Evolutionary conservation across 148 eudicot species (phyloP).

Genomic region (Silene latifolia): DNA sequence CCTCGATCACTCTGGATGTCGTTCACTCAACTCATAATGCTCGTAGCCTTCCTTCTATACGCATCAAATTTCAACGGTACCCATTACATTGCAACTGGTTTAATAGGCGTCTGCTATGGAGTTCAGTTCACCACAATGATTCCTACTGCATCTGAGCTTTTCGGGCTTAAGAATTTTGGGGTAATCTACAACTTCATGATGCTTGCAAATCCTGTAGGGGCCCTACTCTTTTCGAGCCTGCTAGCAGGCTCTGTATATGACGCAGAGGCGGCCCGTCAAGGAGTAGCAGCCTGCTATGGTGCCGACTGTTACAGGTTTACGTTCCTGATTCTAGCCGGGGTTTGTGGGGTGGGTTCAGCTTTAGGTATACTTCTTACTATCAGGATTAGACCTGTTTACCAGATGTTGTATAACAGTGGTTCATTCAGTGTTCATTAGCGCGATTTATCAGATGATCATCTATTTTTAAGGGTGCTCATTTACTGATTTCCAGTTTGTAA

Average conservation of each 20-base stretch:
- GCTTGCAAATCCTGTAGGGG: slow-evolving; percentile 87
- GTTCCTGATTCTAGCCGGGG: slow-evolving; percentile 65
- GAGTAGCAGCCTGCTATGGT: slow-evolving; percentile 60
- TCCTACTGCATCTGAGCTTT: slow-evolving; percentile 87
- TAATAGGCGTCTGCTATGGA: slow-evolving; percentile 89
- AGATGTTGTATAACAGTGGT: slow-evolving; percentile 80
- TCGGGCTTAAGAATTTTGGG: slow-evolving; percentile 83
- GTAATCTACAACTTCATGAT: slow-evolving; percentile 83
- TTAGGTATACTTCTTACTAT: slow-evolving; percentile 61
- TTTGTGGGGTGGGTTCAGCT: slow-evolving; percentile 62
- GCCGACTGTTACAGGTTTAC: slow-evolving; percentile 78
- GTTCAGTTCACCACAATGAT: slow-evolving; percentile 89
- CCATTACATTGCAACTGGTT: slow-evolving; percentile 66
- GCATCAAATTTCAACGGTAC: slow-evolving; percentile 69
- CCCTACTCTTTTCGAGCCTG: slow-evolving; percentile 72
- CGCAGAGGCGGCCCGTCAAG: slow-evolving; percentile 67
- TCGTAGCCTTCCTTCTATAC: slow-evolving; percentile 59
- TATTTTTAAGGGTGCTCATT: neutral
- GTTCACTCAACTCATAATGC: slow-evolving; percentile 68
- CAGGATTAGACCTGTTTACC: slow-evolving; percentile 80
- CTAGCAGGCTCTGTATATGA: slow-evolving; percentile 87
- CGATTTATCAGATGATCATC: neutral
- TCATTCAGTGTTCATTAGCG: slow-evolving; percentile 40
- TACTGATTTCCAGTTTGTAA: neutral
- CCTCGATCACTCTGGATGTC: slow-evolving; percentile 92